Evolutionary conservation across 1,284 basidiomycete species (phyloP).

Genomic region (Puccinia triticina): DNA sequence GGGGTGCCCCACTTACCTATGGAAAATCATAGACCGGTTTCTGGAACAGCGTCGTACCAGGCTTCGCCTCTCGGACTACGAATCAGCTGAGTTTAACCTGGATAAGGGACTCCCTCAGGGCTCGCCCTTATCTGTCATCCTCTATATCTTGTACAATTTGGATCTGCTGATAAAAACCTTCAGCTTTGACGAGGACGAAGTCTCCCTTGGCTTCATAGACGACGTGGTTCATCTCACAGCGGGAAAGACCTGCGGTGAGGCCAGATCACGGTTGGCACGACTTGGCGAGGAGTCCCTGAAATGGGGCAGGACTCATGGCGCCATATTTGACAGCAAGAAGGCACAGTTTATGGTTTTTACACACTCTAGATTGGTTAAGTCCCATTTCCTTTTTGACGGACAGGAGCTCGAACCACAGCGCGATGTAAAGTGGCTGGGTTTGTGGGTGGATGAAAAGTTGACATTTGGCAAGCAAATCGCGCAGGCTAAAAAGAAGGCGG

Average conservation of each 20-base stretch:
- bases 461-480: background rate
- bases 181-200: too few species aligned
- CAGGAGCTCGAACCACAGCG: background rate
- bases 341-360: background rate
- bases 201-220: too few species aligned
- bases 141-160: too few species aligned
- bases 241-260: background rate
- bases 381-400: background rate
- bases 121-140: too few species aligned
- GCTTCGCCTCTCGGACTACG: too few species aligned
- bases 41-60: too few species aligned
- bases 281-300: background rate
- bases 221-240: slow-evolving; percentile 27
- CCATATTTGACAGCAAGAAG: slow-evolving; percentile 20
- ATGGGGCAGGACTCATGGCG: slow-evolving; percentile 9
- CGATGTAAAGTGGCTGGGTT: background rate
- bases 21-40: too few species aligned
- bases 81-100: too few species aligned
- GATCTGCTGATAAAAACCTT: too few species aligned
- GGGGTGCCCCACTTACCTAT: too few species aligned
- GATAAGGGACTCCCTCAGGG: too few species aligned
- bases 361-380: background rate
- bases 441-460: background rate
- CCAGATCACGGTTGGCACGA: background rate
- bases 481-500: background rate